Evolutionary conservation across 768 basidiomycete genomes (phyloP).

Genomic region (Panaeolus papilionaceus): DNA sequence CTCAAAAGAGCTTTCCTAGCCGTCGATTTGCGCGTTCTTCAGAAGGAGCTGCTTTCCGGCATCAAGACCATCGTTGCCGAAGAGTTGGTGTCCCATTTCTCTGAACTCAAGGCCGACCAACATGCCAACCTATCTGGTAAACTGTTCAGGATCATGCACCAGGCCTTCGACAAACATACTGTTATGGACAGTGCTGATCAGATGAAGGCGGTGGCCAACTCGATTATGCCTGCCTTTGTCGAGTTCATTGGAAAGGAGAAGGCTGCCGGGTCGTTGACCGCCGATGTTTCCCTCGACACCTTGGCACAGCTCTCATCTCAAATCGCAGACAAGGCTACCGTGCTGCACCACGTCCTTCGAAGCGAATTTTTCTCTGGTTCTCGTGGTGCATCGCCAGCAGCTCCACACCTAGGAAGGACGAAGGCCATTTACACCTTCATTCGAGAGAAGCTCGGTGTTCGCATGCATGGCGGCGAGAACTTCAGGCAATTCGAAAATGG

Average conservation of each 20-base stretch:
- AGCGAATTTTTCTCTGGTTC: constrained; percentile 62
- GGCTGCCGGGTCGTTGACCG: constrained; percentile 35
- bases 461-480: constrained; percentile 83
- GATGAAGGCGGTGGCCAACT: constrained; percentile 67
- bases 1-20: constrained; percentile 42
- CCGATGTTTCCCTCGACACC: constrained; percentile 31
- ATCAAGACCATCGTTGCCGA: constrained; percentile 54
- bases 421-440: constrained; percentile 73
- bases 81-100: constrained; percentile 54
- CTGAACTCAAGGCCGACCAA: constrained; percentile 39
- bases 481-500: constrained; percentile 48
- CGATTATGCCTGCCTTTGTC: constrained; percentile 56
- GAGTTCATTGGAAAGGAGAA: constrained; percentile 49
- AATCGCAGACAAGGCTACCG: constrained; percentile 53
- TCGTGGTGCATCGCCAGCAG: constrained; percentile 69
- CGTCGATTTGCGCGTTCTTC: constrained; percentile 79
- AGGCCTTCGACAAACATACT: constrained; percentile 68
- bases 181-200: constrained; percentile 74
- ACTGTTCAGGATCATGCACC: constrained; percentile 48
- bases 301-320: constrained; percentile 59
- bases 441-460: constrained; percentile 64
- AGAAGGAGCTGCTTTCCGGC: constrained; percentile 59
- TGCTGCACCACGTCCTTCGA: constrained; percentile 54
- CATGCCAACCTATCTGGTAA: constrained; percentile 34
- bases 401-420: constrained; percentile 65